Evolutionary conservation across 1,139 yeast genomes (phyloP), one percentile per base, ranked within the genome.

Genomic region (Meyerozyma carpophila): DNA sequence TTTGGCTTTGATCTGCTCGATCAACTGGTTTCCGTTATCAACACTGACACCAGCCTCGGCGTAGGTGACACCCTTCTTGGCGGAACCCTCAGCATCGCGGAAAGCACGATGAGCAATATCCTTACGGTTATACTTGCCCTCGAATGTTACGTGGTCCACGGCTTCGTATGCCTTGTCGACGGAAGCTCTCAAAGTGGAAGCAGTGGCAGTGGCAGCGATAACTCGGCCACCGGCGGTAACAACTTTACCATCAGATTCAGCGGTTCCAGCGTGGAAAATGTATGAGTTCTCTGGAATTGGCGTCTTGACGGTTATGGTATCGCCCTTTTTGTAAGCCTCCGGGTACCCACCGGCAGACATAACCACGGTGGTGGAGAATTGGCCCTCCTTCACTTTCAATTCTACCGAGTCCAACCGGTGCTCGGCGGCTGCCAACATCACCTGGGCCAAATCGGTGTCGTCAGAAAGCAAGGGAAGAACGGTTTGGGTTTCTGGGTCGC

Each of bases 401-500:
- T 75, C 73, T 41, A 89, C 90, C 14, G 96, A 79, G 61, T 94
- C 99, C 52, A 94, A 78, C 65, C 98, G 79, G 66, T 87, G 95
- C 63, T 93, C 96, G 42, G 95, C 96, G 54, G 96, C 86, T 41
- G 98, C 98, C 49, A 91, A 70, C 79, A 94, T 81, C 39, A 93
- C 83, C 63, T 90, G 89, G 37, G 96, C 95, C 58, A 94, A 76
- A 66, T 94, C 98, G 20, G 96, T 84, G 48, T 87, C 91, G 36
- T 82, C 81, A 16, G 83, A 66, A 51, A 94, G 73, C 58, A 94
- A 75, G 13, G 97, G 97, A 59, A 94, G 74, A 29, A 93, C 95
- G 5, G 97, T 87, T 70, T 94, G 98, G 36, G 98, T 93, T 70
- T 94, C 99, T 53, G 99, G 99, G 65, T 94, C 99, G 49, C 99